A percentile compares a stretch with the other conserved stretches of the same genome.
Conservation (phyloP, 805 yeast species). For the Cyberlindnera meyerae region DNA sequence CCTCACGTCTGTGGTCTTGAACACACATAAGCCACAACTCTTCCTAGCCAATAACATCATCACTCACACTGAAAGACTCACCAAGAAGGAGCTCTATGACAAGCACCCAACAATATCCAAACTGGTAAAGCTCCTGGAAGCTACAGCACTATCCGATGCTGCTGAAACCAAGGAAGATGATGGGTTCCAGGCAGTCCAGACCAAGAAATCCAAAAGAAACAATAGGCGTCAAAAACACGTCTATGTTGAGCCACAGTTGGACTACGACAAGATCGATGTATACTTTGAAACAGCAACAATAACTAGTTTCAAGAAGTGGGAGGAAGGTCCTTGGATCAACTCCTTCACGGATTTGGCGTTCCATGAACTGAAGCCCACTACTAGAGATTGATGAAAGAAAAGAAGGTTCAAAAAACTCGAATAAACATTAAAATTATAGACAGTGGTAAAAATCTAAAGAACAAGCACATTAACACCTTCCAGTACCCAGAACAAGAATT, state of each 20-base stretch:
- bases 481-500: no score
- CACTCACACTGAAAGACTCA: conserved; percentile 50
- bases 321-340: conserved; percentile 42
- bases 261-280: conserved; percentile 27
- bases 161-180: conserved; percentile 10
- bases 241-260: conserved; percentile 28
- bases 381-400: no score
- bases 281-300: conserved; percentile 30
- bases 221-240: conserved; percentile 23
- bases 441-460: conserved; percentile 5
- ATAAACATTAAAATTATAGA: conserved; percentile 9
- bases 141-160: neutral
- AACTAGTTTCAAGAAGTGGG: conserved; percentile 20
- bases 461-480: no score
- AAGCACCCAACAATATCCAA: conserved; percentile 42
- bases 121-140: conserved; percentile 23
- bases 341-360: conserved; percentile 50
- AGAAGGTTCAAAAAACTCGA: neutral
- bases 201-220: conserved; percentile 20
- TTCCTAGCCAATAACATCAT: conserved; percentile 49
- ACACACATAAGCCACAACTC: conserved; percentile 30
- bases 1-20: conserved; percentile 40
- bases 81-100: conserved; percentile 36
- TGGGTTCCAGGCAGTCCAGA: conserved; percentile 16
- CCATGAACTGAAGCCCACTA: conserved; percentile 26